Evolutionary conservation across 163 green algal genomes (phyloP).

Genomic region (Scenedesmus sp.): DNA sequence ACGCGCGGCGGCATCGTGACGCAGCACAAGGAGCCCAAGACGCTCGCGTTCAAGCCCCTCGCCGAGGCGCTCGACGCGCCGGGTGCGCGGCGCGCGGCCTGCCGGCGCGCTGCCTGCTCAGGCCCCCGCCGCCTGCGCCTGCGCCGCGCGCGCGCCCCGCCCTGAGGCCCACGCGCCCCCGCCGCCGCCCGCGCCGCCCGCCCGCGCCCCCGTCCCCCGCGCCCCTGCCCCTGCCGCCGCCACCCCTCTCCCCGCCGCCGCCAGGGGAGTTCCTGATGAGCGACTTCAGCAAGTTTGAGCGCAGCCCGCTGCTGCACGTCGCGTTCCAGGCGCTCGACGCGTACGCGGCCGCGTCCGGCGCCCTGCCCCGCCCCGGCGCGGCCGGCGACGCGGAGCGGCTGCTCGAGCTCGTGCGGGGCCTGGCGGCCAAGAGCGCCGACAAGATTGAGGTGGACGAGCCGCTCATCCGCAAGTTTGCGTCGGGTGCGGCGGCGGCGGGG

Average conservation of each 20-base stretch:
- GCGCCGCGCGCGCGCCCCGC: no score
- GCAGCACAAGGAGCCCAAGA: constrained; percentile 91
- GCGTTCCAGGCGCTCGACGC: constrained; percentile 89
- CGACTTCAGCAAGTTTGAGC: constrained; percentile 96
- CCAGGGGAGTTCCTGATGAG: constrained; percentile 96
- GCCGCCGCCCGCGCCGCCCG: no score
- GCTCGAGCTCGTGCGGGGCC: constrained; percentile 63
- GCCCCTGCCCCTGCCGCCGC: no score
- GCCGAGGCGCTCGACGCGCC: constrained; percentile 72
- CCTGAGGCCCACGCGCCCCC: no score
- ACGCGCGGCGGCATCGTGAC: constrained; percentile 89
- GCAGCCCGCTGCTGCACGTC: constrained; percentile 86
- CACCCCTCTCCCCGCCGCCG: no score
- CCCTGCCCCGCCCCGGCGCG: constrained; percentile 68
- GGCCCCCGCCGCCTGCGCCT: no score
- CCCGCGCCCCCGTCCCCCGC: no score
- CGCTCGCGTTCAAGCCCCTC: constrained; percentile 81
- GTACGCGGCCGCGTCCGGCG: constrained; percentile 56
- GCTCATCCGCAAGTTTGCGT: constrained; percentile 79
- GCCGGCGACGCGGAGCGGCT: constrained; percentile 78
- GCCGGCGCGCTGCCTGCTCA: no score
- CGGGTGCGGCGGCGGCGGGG: constrained; percentile 37
- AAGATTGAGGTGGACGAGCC: constrained; percentile 69
- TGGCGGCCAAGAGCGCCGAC: constrained; percentile 63
- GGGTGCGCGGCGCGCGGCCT: no score